Evolutionary conservation across 2,329 filamentous ascomycete species (phyloP).

Genomic region (Davidsoniella neocaledoniae): DNA sequence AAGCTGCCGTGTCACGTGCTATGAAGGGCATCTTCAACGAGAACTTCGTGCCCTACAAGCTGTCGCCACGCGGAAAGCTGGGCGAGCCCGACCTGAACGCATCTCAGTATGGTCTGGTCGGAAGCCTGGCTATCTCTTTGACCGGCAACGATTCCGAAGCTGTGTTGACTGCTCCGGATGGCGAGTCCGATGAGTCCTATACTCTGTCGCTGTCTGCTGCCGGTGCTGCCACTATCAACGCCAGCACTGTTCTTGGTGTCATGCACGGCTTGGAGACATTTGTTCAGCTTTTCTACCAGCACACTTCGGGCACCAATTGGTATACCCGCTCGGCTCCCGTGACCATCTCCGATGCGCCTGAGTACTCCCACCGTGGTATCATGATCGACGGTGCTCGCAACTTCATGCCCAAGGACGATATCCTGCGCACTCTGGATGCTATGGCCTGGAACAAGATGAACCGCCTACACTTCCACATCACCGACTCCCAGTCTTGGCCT

Average conservation of each 20-base stretch:
- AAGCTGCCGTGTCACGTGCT: constrained; percentile 40
- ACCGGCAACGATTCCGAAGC: constrained; percentile 33
- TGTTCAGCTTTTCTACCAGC: constrained; percentile 61
- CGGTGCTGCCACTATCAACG: constrained; percentile 46
- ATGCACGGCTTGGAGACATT: constrained; percentile 62
- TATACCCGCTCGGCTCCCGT: constrained; percentile 62
- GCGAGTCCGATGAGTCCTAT: constrained; percentile 61
- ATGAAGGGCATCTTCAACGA: constrained; percentile 47
- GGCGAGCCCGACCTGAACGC: constrained; percentile 44
- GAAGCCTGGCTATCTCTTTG: constrained; percentile 44
- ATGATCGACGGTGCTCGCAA: constrained; percentile 64
- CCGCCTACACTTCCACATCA: constrained; percentile 63
- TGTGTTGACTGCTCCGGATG: constrained; percentile 43
- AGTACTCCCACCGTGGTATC: constrained; percentile 61
- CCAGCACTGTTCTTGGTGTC: constrained; percentile 50
- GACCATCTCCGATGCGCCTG: constrained; percentile 52
- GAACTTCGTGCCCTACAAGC: constrained; percentile 63
- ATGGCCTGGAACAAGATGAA: constrained; percentile 71
- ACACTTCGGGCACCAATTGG: constrained; percentile 37
- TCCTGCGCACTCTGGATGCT: constrained; percentile 61
- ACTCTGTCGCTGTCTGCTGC: constrained; percentile 39
- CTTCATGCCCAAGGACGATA: constrained; percentile 49
- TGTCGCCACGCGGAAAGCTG: constrained; percentile 44
- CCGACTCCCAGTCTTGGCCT: constrained; percentile 74
- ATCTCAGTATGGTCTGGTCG: constrained; percentile 26